Evolutionary conservation across 164 flowering plant species (phyloP), one percentile per base, ranked within the genome.

Genomic region (Liquidambar formosana): DNA sequence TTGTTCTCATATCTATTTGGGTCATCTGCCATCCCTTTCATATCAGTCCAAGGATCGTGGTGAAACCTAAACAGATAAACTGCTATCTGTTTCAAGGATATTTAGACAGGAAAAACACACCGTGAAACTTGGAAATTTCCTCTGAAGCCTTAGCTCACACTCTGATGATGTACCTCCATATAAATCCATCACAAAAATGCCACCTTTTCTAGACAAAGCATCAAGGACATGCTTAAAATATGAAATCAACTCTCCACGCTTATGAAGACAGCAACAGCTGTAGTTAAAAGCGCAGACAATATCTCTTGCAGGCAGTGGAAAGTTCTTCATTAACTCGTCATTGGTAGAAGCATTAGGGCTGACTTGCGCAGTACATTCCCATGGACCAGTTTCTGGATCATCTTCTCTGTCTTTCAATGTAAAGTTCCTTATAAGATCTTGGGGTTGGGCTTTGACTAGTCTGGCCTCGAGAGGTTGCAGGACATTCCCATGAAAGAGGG

Each of bases 121-220:
- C 70, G 93, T 93, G 73, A 93, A 95, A 74, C 83, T 88, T 38
- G 94, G 78, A 73, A 91, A 95, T 74, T 74, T 86, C 75, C 97
- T 84, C 77, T 90, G 90, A 69, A 95, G 87, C 79, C 73, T 84
- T 27, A 95, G 79, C 76, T 81, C 73, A 27, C 73, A 63, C 76
- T 95, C 97, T 23, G 99, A 87, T 67, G 99, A 95, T 41, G 88
- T 81, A 45, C 99, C 99, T 45, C 97, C 99, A 75, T 93, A 95
- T 49, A 95, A 72, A 77, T 95, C 97, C 99, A 95, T 93, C 38
- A 85, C 99, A 78, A 95, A 93, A 78, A 95, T 91, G 19, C 96
- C 97, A 61, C 97, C 97, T 71, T 69, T 86, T 57, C 73, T 86
- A 23, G 94, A 93, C 80, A 93, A 82, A 19, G 83, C 61, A 54